These are phyloP conservation scores for Aegilops bicornis DNA, from an alignment of 176 grass and related monocot genomes.

Conservation along the genomic window DNA sequence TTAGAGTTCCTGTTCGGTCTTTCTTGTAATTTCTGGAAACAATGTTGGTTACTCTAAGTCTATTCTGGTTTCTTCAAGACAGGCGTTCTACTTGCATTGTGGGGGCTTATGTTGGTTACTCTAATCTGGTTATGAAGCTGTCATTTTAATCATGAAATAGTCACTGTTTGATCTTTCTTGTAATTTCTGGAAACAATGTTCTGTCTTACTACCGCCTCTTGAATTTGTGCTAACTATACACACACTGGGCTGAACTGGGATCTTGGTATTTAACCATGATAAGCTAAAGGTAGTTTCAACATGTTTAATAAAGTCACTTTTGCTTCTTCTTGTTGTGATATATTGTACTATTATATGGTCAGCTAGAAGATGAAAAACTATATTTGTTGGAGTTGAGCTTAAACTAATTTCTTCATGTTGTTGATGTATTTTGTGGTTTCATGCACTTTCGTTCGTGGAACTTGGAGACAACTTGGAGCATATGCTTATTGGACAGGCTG, in stretches of 20 bases:
- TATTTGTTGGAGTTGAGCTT: background rate
- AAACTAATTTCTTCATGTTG: background rate
- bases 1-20: too few species aligned
- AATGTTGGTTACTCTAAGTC: too few species aligned
- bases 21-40: too few species aligned
- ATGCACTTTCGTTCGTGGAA: too few species aligned
- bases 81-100: too few species aligned
- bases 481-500: too few species aligned
- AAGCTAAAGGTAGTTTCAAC: background rate
- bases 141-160: constrained; percentile 1
- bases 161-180: background rate
- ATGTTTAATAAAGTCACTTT: constrained; percentile 4
- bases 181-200: background rate
- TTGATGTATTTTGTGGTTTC: background rate
- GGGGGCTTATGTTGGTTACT: too few species aligned
- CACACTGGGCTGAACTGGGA: background rate
- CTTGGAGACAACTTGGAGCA: too few species aligned
- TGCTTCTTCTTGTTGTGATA: background rate
- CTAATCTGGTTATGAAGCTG: background rate
- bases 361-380: background rate
- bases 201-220: background rate
- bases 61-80: too few species aligned
- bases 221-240: background rate
- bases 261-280: constrained; percentile 1
- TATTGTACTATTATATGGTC: background rate